These are phyloP conservation scores for Syzygium aromaticum DNA, from an alignment of 345 rosid genomes.

Conservation along the genomic window DNA sequence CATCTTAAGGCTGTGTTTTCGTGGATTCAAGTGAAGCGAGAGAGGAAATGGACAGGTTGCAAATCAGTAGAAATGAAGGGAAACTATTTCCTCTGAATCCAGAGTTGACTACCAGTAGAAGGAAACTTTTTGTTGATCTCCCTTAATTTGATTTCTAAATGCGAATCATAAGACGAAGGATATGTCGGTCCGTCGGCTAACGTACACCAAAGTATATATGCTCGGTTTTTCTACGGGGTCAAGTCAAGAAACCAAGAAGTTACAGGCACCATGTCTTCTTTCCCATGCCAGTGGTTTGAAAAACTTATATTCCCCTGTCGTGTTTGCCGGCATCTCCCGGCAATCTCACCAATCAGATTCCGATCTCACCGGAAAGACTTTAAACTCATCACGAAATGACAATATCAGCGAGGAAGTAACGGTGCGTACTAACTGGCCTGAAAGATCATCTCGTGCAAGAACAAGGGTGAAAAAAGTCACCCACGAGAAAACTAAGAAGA, in stretches of 20 bases:
- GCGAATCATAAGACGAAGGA: background rate
- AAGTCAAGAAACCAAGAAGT: background rate
- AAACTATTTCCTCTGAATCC: background rate
- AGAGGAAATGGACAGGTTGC: background rate
- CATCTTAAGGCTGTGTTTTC: background rate
- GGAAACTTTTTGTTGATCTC: background rate
- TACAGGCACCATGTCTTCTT: background rate
- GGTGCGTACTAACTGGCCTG: accelerated
- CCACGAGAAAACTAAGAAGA: background rate
- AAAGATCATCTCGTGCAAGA: background rate
- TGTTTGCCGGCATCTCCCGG: background rate
- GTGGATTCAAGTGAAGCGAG: background rate
- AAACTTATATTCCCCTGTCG: background rate
- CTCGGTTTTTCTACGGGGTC: background rate
- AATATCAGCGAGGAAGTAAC: background rate
- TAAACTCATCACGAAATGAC: background rate
- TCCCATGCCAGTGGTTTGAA: background rate
- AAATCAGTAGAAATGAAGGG: background rate
- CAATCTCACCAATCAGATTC: background rate
- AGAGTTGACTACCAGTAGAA: background rate
- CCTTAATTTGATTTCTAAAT: background rate
- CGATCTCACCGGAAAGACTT: background rate
- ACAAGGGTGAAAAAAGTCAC: background rate
- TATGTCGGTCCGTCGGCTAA: background rate
- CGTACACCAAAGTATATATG: background rate